These are phyloP conservation scores for Blakeslea trispora DNA, from an alignment of 371 early-diverging fungal genomes.

Conservation along the genomic window DNA sequence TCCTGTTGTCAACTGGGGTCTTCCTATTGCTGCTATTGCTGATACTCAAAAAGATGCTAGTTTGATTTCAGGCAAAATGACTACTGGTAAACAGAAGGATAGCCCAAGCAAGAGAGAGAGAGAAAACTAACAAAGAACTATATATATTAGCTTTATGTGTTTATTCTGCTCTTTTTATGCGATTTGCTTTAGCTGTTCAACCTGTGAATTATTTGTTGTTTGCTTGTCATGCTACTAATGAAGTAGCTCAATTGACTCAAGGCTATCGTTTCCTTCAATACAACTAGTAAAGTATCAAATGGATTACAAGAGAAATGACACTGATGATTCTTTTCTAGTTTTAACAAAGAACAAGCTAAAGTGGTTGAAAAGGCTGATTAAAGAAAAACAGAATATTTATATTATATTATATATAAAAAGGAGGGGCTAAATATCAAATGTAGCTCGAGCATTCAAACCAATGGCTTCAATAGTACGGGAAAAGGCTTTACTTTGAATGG, in stretches of 20 bases:
- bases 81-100: conserved; percentile 58
- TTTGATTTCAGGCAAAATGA: conserved; percentile 95
- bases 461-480: conserved; percentile 60
- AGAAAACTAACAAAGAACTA: too few species aligned
- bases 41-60: conserved; percentile 92
- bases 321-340: too few species aligned
- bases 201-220: conserved; percentile 92
- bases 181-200: conserved; percentile 92
- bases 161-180: conserved; percentile 94
- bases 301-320: too few species aligned
- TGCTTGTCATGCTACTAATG: conserved; percentile 93
- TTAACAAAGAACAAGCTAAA: conserved; percentile 25
- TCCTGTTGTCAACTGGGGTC: conserved; percentile 96
- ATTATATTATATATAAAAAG: not conserved
- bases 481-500: conserved; percentile 60
- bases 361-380: conserved; percentile 10
- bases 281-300: conserved; percentile 54
- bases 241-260: conserved; percentile 84
- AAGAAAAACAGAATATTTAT: too few species aligned
- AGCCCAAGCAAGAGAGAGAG: too few species aligned
- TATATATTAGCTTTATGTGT: conserved; percentile 56
- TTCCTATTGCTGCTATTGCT: conserved; percentile 94
- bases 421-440: conserved; percentile 21
- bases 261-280: conserved; percentile 82
- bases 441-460: conserved; percentile 37